phyloP scores from a whole-genome alignment of 176 grass and related monocot species.

The Avena eriantha region DNA sequence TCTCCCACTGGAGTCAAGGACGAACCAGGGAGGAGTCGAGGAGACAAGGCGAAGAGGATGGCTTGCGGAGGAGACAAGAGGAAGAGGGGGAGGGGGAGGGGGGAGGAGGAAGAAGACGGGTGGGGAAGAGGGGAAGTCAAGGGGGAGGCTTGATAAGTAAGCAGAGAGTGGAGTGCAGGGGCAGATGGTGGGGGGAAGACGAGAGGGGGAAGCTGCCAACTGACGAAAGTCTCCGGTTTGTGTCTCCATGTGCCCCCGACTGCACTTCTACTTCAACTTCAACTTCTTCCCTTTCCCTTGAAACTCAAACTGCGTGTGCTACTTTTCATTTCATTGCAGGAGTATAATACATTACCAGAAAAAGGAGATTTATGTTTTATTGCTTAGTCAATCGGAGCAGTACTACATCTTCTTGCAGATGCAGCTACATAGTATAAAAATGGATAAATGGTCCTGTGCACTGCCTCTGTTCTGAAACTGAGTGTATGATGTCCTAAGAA shows the following conservation, averaged over 20 bases:
- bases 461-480: neutral
- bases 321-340: neutral
- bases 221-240: conserved; percentile 40
- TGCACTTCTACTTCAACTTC: neutral
- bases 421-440: too few relatives aligned
- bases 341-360: neutral
- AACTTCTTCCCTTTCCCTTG: neutral
- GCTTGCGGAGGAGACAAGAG: neutral
- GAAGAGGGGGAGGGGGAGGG: neutral
- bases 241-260: conserved; percentile 19
- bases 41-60: neutral
- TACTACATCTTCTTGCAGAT: neutral
- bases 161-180: conserved; percentile 37
- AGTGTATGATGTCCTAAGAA: neutral
- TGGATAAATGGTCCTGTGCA: neutral
- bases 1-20: conserved; percentile 1
- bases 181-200: neutral
- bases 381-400: neutral
- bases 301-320: conserved; percentile 5
- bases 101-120: neutral
- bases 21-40: too few relatives aligned
- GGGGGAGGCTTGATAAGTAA: conserved; percentile 43
- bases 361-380: neutral
- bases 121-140: conserved; percentile 2
- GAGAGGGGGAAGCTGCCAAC: neutral